Conservation (phyloP, 306 rosid species). For the Casuarina glauca region DNA sequence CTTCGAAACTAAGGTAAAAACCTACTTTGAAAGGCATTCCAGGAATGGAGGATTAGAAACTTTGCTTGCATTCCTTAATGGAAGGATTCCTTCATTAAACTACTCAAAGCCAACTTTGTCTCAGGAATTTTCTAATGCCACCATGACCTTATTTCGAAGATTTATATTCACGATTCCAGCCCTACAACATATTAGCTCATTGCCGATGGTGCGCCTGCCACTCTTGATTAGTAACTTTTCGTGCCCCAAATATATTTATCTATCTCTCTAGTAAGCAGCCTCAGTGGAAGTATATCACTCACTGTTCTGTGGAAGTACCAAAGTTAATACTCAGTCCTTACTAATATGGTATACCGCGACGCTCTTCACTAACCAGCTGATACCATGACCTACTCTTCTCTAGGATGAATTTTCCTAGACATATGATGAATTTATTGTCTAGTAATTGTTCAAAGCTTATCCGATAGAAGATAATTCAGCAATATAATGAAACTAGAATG, state of each 20-base stretch:
- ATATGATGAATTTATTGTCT: not conserved
- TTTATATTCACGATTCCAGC: not conserved
- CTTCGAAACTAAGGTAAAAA: not conserved
- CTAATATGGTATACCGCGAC: not conserved
- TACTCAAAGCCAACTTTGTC: not conserved
- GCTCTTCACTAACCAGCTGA: not conserved
- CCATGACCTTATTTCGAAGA: not conserved
- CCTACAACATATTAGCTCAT: not conserved
- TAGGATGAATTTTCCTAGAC: too few species aligned
- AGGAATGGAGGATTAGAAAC: not conserved
- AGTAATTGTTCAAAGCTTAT: not conserved
- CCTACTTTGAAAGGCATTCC: not conserved
- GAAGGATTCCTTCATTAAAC: not conserved
- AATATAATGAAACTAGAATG: too few species aligned
- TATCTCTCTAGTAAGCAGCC: not conserved
- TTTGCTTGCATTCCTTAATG: not conserved
- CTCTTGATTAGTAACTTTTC: not conserved
- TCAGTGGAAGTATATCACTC: not conserved
- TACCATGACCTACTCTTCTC: not conserved
- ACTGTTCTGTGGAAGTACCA: not conserved
- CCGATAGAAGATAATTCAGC: too few species aligned
- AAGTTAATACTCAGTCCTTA: not conserved
- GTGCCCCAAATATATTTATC: not conserved
- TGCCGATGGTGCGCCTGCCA: not conserved
- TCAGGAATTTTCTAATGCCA: not conserved